These are phyloP conservation scores for Fibroporia radiculosa DNA, from an alignment of 768 basidiomycete genomes.

Conservation along the genomic window DNA sequence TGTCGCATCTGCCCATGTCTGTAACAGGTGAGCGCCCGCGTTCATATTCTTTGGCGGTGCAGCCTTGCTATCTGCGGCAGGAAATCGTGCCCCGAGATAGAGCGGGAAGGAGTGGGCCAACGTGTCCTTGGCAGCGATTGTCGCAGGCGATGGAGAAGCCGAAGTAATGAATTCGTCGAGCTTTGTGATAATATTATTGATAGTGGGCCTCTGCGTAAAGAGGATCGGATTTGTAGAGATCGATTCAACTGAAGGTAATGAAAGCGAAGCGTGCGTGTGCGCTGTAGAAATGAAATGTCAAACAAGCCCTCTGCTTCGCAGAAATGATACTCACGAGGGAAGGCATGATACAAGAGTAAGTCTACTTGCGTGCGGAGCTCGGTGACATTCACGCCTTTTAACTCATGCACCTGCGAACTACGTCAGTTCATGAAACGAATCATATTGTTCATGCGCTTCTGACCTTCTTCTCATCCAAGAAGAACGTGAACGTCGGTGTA, in stretches of 20 bases:
- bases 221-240: conserved; percentile 70
- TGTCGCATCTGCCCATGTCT: conserved; percentile 43
- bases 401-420: conserved; percentile 46
- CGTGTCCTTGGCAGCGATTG: conserved; percentile 39
- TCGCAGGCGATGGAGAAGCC: conserved; percentile 23
- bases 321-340: conserved; percentile 54
- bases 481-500: conserved; percentile 90
- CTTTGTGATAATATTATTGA: conserved; percentile 59
- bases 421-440: not conserved
- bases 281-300: conserved; percentile 33
- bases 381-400: conserved; percentile 62
- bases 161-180: conserved; percentile 55
- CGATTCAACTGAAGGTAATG: conserved; percentile 51
- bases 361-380: conserved; percentile 72
- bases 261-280: conserved; percentile 61
- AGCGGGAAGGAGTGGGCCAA: conserved; percentile 45
- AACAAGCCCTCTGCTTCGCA: too few species aligned
- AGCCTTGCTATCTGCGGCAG: conserved; percentile 16
- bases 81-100: conserved; percentile 57
- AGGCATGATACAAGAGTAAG: conserved; percentile 66
- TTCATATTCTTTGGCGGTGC: conserved; percentile 16
- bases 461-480: conserved; percentile 71
- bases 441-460: conserved; percentile 4
- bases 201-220: conserved; percentile 60
- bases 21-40: conserved; percentile 32